Percentiles rank a stretch among this genome's conserved stretches.
Conservation (phyloP, 768 basidiomycete genomes). For the Termitomyces sp. region DNA sequence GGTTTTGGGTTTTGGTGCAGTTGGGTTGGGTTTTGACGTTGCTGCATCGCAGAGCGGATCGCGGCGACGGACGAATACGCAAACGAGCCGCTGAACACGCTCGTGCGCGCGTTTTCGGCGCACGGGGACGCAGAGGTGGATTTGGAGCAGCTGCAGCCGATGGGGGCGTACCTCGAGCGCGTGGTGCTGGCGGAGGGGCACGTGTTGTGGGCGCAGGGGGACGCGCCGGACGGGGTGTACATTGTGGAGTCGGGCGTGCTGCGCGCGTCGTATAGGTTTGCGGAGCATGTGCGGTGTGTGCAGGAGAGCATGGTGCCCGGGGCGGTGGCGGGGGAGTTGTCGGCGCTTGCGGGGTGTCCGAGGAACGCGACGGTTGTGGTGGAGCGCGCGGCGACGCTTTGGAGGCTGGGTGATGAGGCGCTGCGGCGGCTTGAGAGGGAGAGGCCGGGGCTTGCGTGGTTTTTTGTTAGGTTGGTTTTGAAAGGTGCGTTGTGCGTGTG, state of each 20-base stretch:
- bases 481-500: conserved; percentile 43
- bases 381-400: conserved; percentile 72
- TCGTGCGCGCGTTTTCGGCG: conserved; percentile 76
- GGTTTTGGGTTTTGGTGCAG: no score
- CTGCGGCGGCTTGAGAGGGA: no score
- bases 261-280: conserved; percentile 77
- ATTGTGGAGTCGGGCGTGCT: conserved; percentile 85
- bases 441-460: conserved; percentile 36
- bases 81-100: conserved; percentile 65
- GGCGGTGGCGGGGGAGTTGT: conserved; percentile 81
- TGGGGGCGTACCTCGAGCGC: conserved; percentile 69
- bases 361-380: conserved; percentile 85
- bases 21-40: no score
- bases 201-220: conserved; percentile 74
- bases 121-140: conserved; percentile 52
- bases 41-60: conserved; percentile 14
- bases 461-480: conserved; percentile 45
- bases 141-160: conserved; percentile 42
- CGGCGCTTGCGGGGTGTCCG: conserved; percentile 70
- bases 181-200: conserved; percentile 42
- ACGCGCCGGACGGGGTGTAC: conserved; percentile 77
- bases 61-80: conserved; percentile 23
- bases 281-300: conserved; percentile 56
- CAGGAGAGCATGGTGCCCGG: conserved; percentile 94
- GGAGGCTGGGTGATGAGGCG: conserved; percentile 58